phyloP scores from a whole-genome alignment of 208 protist species.

The Leptomonas pyrrhocoris region DNA sequence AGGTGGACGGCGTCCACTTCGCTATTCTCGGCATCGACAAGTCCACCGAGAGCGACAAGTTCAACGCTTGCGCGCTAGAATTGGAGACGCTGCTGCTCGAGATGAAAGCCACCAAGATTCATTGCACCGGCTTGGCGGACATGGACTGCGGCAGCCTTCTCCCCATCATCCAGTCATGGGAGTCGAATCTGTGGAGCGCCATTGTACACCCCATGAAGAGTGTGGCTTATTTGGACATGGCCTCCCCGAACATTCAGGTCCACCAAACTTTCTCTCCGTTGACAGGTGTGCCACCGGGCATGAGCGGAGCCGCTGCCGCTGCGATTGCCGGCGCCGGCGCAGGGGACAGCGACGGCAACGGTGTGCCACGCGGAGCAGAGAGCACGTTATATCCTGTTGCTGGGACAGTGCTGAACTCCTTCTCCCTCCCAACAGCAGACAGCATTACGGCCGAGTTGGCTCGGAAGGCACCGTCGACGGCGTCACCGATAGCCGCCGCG shows the following conservation, averaged over 20 bases:
- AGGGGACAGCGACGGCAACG: background rate
- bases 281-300: background rate
- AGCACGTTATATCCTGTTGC: background rate
- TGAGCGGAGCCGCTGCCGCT: background rate
- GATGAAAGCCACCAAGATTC: conserved; percentile 47
- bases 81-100: conserved; percentile 59
- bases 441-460: background rate
- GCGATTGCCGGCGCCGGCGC: background rate
- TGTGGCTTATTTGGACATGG: conserved; percentile 46
- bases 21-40: conserved; percentile 61
- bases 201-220: conserved; percentile 44
- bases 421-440: background rate
- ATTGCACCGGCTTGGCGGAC: conserved; percentile 55
- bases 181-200: conserved; percentile 46
- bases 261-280: conserved; percentile 18
- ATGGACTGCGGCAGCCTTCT: conserved; percentile 28
- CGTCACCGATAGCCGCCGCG: background rate
- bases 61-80: conserved; percentile 56
- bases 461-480: background rate
- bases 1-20: conserved; percentile 45
- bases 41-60: conserved; percentile 37
- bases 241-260: conserved; percentile 33
- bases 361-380: background rate
- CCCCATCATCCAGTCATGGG: conserved; percentile 43
- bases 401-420: background rate